These are phyloP conservation scores for Eucalyptus lansdowneana DNA, from an alignment of 345 rosid genomes.

Conservation along the genomic window DNA sequence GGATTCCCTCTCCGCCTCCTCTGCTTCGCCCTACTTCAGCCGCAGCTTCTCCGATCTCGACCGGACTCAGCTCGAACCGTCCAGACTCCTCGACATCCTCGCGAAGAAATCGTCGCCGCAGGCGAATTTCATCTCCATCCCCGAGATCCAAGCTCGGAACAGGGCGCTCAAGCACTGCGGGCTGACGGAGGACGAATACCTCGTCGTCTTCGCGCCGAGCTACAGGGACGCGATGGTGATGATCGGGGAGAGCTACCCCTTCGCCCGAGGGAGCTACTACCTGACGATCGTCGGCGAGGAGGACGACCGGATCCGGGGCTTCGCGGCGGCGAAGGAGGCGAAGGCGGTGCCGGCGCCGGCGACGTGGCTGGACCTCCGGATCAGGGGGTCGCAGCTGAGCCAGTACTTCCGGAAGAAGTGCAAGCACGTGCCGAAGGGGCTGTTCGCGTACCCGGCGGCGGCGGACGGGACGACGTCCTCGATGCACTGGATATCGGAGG, in stretches of 20 bases:
- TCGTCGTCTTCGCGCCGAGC: constrained; percentile 40
- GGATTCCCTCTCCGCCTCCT: background rate
- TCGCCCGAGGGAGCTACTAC: constrained; percentile 43
- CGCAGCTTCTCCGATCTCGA: constrained; percentile 30
- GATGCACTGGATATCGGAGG: constrained; percentile 72
- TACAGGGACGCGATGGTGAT: constrained; percentile 34
- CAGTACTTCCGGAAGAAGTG: constrained; percentile 61
- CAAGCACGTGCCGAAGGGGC: constrained; percentile 42
- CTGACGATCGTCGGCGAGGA: constrained; percentile 37
- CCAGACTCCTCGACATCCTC: constrained; percentile 40
- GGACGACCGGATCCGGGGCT: constrained; percentile 18
- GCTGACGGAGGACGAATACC: constrained; percentile 34
- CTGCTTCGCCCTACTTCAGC: constrained; percentile 21
- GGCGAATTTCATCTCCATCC: constrained; percentile 51
- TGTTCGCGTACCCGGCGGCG: constrained; percentile 36
- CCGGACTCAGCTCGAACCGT: constrained; percentile 27
- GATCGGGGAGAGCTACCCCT: constrained; percentile 66
- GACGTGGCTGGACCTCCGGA: constrained; percentile 56
- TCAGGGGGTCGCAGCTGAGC: constrained; percentile 57
- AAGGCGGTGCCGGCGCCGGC: constrained; percentile 40
- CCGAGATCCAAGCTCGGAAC: constrained; percentile 52
- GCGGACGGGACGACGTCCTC: constrained; percentile 31
- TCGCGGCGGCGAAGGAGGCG: constrained; percentile 33
- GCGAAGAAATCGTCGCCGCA: constrained; percentile 34
- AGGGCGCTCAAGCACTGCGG: constrained; percentile 41